phyloP scores from a whole-genome alignment of 2,329 filamentous ascomycete genomes.

The Curvularia sp. region DNA sequence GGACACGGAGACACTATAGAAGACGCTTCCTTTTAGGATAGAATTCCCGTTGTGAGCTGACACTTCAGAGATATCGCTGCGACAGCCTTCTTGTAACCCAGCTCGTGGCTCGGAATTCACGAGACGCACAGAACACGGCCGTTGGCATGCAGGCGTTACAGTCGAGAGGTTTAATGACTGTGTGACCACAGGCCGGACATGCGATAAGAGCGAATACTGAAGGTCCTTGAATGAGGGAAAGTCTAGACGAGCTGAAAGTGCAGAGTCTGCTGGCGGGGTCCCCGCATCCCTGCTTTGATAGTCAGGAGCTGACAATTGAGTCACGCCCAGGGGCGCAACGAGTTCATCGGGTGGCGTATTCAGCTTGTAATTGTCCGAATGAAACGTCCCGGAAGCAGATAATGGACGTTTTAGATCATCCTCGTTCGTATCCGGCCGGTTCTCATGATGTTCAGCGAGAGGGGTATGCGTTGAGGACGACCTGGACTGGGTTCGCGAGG shows the following conservation, averaged over 20 bases:
- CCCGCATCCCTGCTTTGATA: slow-evolving; percentile 26
- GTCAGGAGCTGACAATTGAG: slow-evolving; percentile 1
- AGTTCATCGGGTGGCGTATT: slow-evolving; percentile 3
- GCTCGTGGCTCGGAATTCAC: slow-evolving; percentile 34
- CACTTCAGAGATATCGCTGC: slow-evolving; percentile 20
- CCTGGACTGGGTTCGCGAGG: slow-evolving; percentile 30
- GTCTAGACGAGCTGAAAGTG: slow-evolving; percentile 18
- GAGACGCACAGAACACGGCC: slow-evolving; percentile 25
- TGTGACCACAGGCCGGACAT: slow-evolving; percentile 7
- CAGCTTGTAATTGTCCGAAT: background rate
- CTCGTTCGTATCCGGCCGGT: slow-evolving; percentile 13
- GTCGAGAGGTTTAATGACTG: slow-evolving; percentile 20
- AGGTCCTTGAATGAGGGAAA: slow-evolving; percentile 9
- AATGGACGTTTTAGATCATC: slow-evolving; percentile 10
- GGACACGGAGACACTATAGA: slow-evolving; percentile 33
- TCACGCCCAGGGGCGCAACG: slow-evolving; percentile 8
- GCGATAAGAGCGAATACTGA: slow-evolving; percentile 7
- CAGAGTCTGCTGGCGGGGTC: slow-evolving; percentile 5
- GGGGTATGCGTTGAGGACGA: slow-evolving; percentile 24
- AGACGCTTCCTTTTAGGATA: slow-evolving; percentile 30
- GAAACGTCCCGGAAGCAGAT: background rate
- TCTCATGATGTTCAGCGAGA: slow-evolving; percentile 14
- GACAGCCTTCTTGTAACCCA: slow-evolving; percentile 23
- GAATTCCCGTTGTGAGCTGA: slow-evolving; percentile 30
- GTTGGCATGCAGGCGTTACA: slow-evolving; percentile 26